Base-by-base conservation (phyloP, 148 eudicot genomes). In the Persicaria maculosa region DNA sequence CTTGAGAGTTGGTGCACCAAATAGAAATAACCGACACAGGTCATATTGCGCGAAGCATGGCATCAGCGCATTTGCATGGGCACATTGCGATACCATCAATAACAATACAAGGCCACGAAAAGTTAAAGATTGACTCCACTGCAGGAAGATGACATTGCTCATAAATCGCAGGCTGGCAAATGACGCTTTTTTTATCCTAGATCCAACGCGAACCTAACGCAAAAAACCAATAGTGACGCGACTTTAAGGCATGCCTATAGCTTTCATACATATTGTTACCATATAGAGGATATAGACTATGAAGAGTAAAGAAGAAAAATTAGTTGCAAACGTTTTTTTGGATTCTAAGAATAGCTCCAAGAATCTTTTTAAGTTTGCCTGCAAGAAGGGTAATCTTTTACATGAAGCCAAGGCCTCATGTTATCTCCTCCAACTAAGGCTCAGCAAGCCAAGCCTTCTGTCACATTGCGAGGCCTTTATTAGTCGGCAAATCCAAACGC, bases 161-260 rank as follows among this genome's bases (percentile, higher is more conserved):
- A 65, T 65, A 65, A 65, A 65, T 65, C 43, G n/a, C 31, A 65
- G 46, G 70, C 46, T 65, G 70, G 47, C 70, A 65, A 65, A 65
- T 40, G 15, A 65, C 47, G 31, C 70, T 15, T 65, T 15, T 65
- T 65, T 65, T 65, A 31, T 31, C 46, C n/a, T 36, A 5, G 46
- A 14, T 40, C 70, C 70, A 65, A 65, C 46, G 14, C 12, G 70
- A 65, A 15, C 47, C 31, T 65, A 65, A 43, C 6, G n/a, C 70
- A 65, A 43, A 43, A 65, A 43, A 43, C 14, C 43, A 43, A 59
- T 22, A 59, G 4, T 59, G 67, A 59, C 11, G 16, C 43, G 67
- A 59, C 67, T 20, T 22, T 31, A 40, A 65, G 46, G 7, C 46
- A 12, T 40, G 31, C 43, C 47, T 36, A 65, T 5, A 11, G 15